Base-by-base conservation (phyloP, 176 grass and related monocot genomes). In the Eleusine indica region DNA sequence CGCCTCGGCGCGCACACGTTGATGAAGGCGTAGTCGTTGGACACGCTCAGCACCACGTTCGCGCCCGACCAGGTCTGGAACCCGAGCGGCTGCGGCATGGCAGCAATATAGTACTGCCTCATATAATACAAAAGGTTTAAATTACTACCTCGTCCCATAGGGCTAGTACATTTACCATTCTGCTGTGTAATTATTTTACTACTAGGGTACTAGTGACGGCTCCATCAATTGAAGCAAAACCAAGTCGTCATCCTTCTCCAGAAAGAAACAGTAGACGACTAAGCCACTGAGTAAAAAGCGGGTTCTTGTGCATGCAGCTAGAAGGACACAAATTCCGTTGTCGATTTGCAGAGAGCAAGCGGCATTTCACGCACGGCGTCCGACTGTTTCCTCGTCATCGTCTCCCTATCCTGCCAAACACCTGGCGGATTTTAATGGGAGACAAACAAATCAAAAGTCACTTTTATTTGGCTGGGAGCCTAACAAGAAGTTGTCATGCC, bases 51-150 rank as follows among this genome's bases (percentile, higher is more conserved):
- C 54, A 90, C 91, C 1, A 91, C 85, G 56, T 93, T 98, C 4
- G 86, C 77, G 7, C 82, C 90, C 0, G 89, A 86, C 89, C 87
- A 98, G 0, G 89, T 93, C 80, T 87, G 89, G 16, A 98, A 75
- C 39, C 86, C 71, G 16, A 22, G 71, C 10, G 52, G 41, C 3
- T 32, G 18, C 21, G 52, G 2, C 4, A 2, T 51, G 10, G 70
- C 32, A 5, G 47, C 30, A 15, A 6, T 32, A 6, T 48, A 37
- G 12, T 73, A 47, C 4, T 42, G 51, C 66, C n/a, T 35, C 32
- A 35, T 35, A 35, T 35, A 35, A 35, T 35, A 35, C 12, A 63
- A 63, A 0, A 1, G n/a, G 43, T 35, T 61, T 80, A 9, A 80
- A 39, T 68, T 21, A 54, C 62, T 53, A 48, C 29, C 48, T 49